Evolutionary conservation across 2,329 filamentous ascomycete species (phyloP), one percentile per base, ranked within the genome.

Genomic region (Chrysosporium keratinophilum): DNA sequence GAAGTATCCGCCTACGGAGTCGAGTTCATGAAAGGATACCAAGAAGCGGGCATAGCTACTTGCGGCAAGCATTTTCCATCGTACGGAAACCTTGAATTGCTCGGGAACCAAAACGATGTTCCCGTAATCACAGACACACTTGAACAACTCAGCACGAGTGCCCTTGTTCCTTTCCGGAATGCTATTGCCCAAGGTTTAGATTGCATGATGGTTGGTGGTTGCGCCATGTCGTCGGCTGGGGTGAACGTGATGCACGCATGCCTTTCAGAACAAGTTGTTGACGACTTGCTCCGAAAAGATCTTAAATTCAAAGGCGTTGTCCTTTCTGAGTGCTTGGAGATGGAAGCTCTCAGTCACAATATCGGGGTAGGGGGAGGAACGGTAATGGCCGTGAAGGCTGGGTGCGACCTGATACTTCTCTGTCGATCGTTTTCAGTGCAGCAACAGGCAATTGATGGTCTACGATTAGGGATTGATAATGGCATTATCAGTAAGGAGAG

Each of bases 41-140:
- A 91, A 62, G 88, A 95, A 67, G 90, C 87, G 10, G 90, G 91
- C 0, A 72, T 96, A 44, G 87, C 84, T 1, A 94, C 88, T 0
- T 89, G 93, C 64, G 91, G 91, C 54, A 97, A 97, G 68, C 91
- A 97, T 68, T 96, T 97, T 62, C 91, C 91, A 2, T 95, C 89
- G 0, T 97, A 96, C 64, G 91, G 91, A 33, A 96, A 95, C 63
- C 76, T 97, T 15, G 90, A 96, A 67, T 95, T 96, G 62, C 79
- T 95, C 1, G 90, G 89, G 11, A 95, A 89, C 3, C 90, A 87
- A 46, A 74, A 94, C 20, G 90, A 96, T 63, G 89, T 97, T 31
- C 91, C 91, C 12, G 93, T 95, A 57, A 96, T 97, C 61, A 96
- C 89, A 0, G 90, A 97, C 66, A 95, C 90, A 0, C 71, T 96